Base-by-base conservation (phyloP, 2,329 filamentous ascomycete genomes). In the Xylariomycetidae sp. region DNA sequence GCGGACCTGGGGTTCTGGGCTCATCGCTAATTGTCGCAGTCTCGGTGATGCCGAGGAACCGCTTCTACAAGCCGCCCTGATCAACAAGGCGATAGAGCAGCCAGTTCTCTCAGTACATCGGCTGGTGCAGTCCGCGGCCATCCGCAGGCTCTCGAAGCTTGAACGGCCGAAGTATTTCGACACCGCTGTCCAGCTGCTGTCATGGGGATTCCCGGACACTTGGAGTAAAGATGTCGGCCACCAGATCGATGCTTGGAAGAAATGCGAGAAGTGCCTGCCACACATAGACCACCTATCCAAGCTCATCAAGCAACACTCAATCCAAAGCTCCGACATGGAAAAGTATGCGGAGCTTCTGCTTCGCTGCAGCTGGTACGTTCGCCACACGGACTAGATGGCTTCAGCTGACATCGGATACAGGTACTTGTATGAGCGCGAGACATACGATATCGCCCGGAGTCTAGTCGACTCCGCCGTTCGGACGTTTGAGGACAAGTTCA, bases 391-490 rank as follows among this genome's bases (percentile, higher is more conserved):
- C 15, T 14, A 14, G 15, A 7, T 9, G 15, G 8, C 13, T 14
- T 26, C 13, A 14, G 8, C 25, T 26, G 25, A 14, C 25, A 10
- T 10, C 26, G 24, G 29, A 30, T 20, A 24, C 18, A 29, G 14
- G 49, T 56, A 57, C 35, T 42, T 59, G 6, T 59, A 57, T 38
- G 53, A 58, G 37, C 40, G 46, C 2, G 56, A 57, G 38, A 40
- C 41, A 20, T 57, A 52, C 27, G 35, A 33, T 19, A 35, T 47
- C 10, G 53, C 54, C 7, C 24, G 35, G 22, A 35, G 31, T 8
- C 39, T 58, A 24, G 39, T 54, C 10, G 31, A 48, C 6, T 34
- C 39, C 32, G 53, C 52, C 6, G 32, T 56, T 25, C 24, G 30
- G 5, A 45, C 43, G 9, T 43, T 56, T 19, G 36, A 46, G 10